Evolutionary conservation across 2,329 filamentous ascomycete species (phyloP).

Genomic region (Taxawa tesnikishii): DNA sequence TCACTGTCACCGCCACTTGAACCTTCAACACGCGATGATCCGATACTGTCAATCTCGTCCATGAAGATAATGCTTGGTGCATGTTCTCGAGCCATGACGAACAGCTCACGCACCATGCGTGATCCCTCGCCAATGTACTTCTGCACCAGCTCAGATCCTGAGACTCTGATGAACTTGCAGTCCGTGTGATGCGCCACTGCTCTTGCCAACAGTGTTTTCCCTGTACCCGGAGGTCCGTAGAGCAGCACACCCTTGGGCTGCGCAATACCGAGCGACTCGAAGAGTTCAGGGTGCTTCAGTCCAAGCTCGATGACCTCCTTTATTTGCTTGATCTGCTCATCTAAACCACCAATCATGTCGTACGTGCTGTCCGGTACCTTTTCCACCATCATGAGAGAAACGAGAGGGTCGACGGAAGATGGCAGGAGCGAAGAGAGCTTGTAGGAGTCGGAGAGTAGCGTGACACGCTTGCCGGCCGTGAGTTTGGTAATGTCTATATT

Average conservation of each 20-base stretch:
- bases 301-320: conserved; percentile 99
- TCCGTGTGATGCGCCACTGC: conserved; percentile 97
- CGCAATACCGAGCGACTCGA: conserved; percentile 96
- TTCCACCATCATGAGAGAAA: conserved; percentile 99
- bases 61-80: conserved; percentile 99
- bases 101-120: conserved; percentile 96
- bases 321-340: conserved; percentile 99
- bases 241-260: conserved; percentile 96
- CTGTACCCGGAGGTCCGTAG: conserved; percentile 92
- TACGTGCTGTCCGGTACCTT: conserved; percentile 99
- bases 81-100: conserved; percentile 98
- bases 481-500: conserved; percentile 91
- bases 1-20: conserved; percentile 93
- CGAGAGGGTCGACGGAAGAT: conserved; percentile 93
- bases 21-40: conserved; percentile 90
- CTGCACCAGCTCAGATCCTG: conserved; percentile 89
- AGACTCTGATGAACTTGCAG: conserved; percentile 98
- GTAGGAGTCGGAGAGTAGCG: conserved; percentile 91
- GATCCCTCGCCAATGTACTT: conserved; percentile 99
- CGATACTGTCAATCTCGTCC: conserved; percentile 99
- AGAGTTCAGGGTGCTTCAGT: conserved; percentile 94
- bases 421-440: conserved; percentile 98
- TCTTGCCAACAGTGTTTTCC: conserved; percentile 89
- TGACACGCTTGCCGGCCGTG: conserved; percentile 93
- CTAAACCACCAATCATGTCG: conserved; percentile 98